A percentile compares a stretch with the other conserved stretches of the same genome.
Evolutionary conservation across 140 eudicot genomes (phyloP).

Genomic region (Erigeron philadelphicus): DNA sequence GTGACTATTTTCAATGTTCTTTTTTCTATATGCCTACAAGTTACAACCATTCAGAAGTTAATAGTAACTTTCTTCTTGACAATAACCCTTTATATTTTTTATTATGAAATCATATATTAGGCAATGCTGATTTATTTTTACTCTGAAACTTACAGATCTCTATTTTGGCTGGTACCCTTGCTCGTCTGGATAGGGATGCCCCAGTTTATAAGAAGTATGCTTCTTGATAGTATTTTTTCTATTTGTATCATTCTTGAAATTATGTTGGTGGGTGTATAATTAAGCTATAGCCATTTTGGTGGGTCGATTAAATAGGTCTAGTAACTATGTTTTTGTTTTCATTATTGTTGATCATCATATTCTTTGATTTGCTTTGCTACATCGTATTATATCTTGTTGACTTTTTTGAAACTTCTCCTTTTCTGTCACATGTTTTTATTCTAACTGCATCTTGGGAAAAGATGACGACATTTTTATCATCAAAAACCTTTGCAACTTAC

Average conservation of each 20-base stretch:
- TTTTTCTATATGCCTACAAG: too few species aligned
- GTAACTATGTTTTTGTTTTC: constrained; percentile 1
- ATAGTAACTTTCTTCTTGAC: not conserved
- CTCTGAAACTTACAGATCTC: constrained; percentile 64
- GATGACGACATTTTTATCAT: not conserved
- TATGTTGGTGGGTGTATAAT: constrained; percentile 1
- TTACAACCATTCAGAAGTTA: not conserved
- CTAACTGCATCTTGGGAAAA: not conserved
- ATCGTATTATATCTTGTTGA: constrained; percentile 10
- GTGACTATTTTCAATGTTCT: too few species aligned
- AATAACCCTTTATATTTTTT: not conserved
- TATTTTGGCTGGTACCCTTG: constrained; percentile 96
- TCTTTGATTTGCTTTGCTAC: not conserved
- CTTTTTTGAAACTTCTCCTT: not conserved
- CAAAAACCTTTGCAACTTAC: too few species aligned
- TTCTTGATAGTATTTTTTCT: not conserved
- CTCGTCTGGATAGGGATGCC: constrained; percentile 99
- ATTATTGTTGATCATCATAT: not conserved
- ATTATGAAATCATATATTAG: not conserved
- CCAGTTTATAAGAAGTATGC: constrained; percentile 88
- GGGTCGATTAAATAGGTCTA: not conserved
- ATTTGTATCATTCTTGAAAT: not conserved
- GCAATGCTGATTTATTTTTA: constrained; percentile 8
- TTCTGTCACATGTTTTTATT: not conserved
- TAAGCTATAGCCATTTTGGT: not conserved